A percentile compares a stretch with the other conserved stretches of the same genome.
Conservation (phyloP, 202 grass and related monocot species). For the Bolboschoenoplectus hybrid region DNA sequence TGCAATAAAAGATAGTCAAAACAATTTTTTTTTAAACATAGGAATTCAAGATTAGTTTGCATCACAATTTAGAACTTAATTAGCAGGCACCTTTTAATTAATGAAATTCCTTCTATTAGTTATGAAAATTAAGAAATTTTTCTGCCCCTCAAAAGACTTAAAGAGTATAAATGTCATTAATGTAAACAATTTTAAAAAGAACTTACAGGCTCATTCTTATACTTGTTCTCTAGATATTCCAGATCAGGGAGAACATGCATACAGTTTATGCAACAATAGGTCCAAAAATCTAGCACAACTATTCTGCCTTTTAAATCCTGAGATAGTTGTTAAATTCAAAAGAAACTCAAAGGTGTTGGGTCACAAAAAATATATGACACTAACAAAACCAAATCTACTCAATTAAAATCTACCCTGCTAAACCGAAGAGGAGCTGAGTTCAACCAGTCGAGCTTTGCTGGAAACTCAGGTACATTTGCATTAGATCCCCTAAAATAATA, state of each 20-base stretch:
- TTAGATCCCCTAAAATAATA: slow-evolving; percentile 64
- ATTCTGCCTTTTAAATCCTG: slow-evolving; percentile 95
- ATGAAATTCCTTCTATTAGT: background rate
- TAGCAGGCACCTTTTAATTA: slow-evolving; percentile 12
- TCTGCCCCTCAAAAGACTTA: slow-evolving; percentile 5
- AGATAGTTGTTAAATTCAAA: slow-evolving; percentile 41
- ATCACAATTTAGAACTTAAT: slow-evolving; percentile 37
- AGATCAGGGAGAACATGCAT: slow-evolving; percentile 99
- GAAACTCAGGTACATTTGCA: slow-evolving; percentile 81
- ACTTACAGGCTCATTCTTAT: slow-evolving; percentile 85
- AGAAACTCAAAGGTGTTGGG: background rate
- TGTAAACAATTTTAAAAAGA: slow-evolving; percentile 34
- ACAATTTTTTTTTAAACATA: slow-evolving; percentile 10
- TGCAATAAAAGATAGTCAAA: slow-evolving; percentile 5
- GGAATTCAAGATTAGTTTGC: slow-evolving; percentile 24
- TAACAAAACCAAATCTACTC: slow-evolving; percentile 44
- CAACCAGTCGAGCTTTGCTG: slow-evolving; percentile 93
- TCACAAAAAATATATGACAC: background rate
- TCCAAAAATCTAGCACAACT: slow-evolving; percentile 97
- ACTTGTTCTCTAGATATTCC: slow-evolving; percentile 89
- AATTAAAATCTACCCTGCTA: slow-evolving; percentile 79
- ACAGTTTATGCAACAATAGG: slow-evolving; percentile 98
- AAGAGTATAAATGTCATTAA: slow-evolving; percentile 35
- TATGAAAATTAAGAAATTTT: slow-evolving; percentile 20
- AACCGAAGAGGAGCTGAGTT: slow-evolving; percentile 93